Conservation (phyloP, 2,329 filamentous ascomycete genomes). For the Colletotrichum trifolii region DNA sequence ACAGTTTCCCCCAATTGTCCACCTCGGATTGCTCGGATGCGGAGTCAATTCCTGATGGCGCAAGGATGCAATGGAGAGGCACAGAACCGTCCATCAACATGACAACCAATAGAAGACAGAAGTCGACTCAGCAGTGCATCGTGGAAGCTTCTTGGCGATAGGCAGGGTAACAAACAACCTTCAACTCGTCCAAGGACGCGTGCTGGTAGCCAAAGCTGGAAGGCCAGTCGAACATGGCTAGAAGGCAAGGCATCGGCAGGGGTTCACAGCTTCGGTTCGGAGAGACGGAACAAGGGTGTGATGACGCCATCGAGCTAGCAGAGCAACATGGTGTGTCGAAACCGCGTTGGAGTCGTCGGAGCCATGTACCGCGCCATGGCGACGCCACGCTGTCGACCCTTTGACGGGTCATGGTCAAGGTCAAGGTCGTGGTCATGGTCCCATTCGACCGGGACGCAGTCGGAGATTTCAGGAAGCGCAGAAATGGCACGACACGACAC, state of each 20-base stretch:
- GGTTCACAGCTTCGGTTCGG: neutral
- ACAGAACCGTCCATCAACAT: too few species aligned
- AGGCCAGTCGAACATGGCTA: neutral
- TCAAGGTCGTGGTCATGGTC: neutral
- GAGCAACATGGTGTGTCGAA: slow-evolving; percentile 11
- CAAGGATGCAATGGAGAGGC: too few species aligned
- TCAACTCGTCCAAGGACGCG: neutral
- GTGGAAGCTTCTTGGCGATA: too few species aligned
- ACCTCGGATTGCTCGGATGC: too few species aligned
- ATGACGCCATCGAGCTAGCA: slow-evolving; percentile 12
- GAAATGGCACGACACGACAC: neutral
- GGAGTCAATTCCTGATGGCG: too few species aligned
- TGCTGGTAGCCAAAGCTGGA: neutral
- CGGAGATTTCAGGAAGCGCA: neutral
- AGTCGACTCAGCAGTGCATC: neutral
- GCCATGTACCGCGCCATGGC: neutral
- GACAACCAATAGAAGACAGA: neutral
- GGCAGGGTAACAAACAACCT: neutral
- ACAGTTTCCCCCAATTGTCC: too few species aligned
- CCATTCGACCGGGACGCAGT: neutral
- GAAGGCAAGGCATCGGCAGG: slow-evolving; percentile 1
- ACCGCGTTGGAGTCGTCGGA: slow-evolving; percentile 10
- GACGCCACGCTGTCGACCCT: neutral
- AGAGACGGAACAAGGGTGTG: neutral
- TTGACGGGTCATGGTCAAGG: neutral